These are phyloP conservation scores for Dactylorhiza incarnata DNA, from an alignment of 106 monocot genomes.

Conservation along the genomic window DNA sequence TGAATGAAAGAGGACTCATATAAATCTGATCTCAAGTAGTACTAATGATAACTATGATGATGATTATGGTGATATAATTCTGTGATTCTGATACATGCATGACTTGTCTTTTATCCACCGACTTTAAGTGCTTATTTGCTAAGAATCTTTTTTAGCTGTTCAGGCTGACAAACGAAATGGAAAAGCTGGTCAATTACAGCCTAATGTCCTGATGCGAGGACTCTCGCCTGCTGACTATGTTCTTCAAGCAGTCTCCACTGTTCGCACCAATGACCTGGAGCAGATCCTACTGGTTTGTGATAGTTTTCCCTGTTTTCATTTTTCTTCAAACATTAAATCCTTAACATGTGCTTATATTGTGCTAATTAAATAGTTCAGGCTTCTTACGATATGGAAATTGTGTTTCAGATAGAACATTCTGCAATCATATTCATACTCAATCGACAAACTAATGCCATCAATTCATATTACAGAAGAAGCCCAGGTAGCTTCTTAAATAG, in stretches of 20 bases:
- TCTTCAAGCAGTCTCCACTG: slow-evolving; percentile 52
- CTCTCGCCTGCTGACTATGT: slow-evolving; percentile 79
- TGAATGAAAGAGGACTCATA: too few species aligned
- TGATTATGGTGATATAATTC: neutral
- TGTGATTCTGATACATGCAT: neutral
- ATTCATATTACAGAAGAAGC: too few species aligned
- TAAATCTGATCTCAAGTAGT: neutral
- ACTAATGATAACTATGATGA: neutral
- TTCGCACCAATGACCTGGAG: slow-evolving; percentile 83
- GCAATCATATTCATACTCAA: too few species aligned
- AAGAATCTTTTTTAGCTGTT: neutral
- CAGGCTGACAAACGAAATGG: slow-evolving; percentile 58
- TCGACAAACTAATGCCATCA: too few species aligned
- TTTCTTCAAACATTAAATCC: neutral
- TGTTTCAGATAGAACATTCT: too few species aligned
- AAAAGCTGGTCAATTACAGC: slow-evolving; percentile 40
- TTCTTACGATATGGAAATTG: too few species aligned
- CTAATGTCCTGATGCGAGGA: slow-evolving; percentile 65
- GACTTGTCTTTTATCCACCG: neutral
- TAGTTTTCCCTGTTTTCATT: neutral
- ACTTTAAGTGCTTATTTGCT: neutral
- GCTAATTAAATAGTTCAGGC: neutral
- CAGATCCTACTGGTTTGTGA: slow-evolving; percentile 74
- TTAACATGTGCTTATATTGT: neutral
- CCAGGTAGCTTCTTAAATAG: too few species aligned